Percentiles rank a stretch among this genome's conserved stretches.
Conservation (phyloP, 495 filamentous ascomycete species). For the Neurospora terricola region DNA sequence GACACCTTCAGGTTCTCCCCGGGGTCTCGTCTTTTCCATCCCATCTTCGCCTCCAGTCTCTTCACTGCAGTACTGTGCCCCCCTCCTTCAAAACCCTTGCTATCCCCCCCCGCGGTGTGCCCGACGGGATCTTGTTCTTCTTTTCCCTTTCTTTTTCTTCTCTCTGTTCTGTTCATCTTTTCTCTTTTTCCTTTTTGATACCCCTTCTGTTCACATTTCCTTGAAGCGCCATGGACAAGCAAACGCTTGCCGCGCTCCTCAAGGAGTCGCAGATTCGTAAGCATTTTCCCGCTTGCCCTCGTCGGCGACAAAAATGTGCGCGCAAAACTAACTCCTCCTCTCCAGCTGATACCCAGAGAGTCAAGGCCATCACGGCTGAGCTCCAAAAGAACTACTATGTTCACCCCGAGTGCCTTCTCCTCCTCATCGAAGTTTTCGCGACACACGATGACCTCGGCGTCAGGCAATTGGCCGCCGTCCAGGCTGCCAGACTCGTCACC, state of each 20-base stretch:
- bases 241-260: constrained; percentile 63
- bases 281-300: constrained; percentile 26
- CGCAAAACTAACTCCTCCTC: constrained; percentile 1
- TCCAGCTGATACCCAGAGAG: constrained; percentile 62
- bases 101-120: not conserved
- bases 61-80: constrained; percentile 4
- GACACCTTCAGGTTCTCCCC: constrained; percentile 4
- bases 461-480: constrained; percentile 82
- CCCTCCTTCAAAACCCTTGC: not conserved
- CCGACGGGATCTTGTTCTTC: not conserved
- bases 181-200: constrained; percentile 15
- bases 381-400: constrained; percentile 88
- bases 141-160: not conserved
- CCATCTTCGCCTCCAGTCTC: constrained; percentile 4
- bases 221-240: constrained; percentile 53
- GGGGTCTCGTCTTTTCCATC: not conserved
- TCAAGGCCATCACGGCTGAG: constrained; percentile 83
- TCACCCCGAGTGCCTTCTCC: constrained; percentile 68
- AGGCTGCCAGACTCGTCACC: constrained; percentile 66
- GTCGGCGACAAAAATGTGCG: constrained; percentile 3
- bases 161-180: constrained; percentile 2
- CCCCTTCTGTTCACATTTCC: constrained; percentile 12
- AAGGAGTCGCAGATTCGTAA: constrained; percentile 66
- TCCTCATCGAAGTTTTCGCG: constrained; percentile 76
- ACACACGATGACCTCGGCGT: constrained; percentile 61